Base-by-base conservation (phyloP, 768 basidiomycete species). In the Serendipita sp. region DNA sequence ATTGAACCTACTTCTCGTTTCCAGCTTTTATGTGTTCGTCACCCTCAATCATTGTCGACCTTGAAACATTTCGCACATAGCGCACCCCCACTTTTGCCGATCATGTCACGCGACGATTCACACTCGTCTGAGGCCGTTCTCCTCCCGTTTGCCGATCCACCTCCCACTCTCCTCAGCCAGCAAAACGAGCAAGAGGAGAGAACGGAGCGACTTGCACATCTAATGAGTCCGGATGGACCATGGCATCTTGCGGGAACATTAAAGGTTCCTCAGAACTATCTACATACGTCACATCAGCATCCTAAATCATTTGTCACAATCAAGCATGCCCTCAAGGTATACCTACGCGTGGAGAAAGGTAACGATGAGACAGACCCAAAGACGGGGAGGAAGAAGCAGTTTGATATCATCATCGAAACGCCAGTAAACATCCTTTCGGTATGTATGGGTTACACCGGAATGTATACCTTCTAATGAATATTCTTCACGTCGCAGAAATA, bases 361-460 rank as follows among this genome's bases (percentile, higher is more conserved):
- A 90, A 91, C 67, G 85, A 89, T 69, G 68, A 71, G 24, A 63
- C 84, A 2, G 88, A 89, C 71, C 68, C 78, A 4, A 86, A 85
- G 72, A 77, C 79, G 41, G 87, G 88, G 41, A 86, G 81, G 74
- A 80, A 83, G 68, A 95, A 90, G 75, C 73, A 89, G 70, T 92
- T 87, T 72, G 93, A 93, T 72, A 89, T 94, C 68, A 83, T 88
- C 34, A 82, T 94, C 66, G 86, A 92, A 72, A 85, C 84, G 0
- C 92, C 92, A 0, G 80, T 96, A 44, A 86, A 89, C 64, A 84
- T 97, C 58, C 82, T 96, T 63, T 93, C 93, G 16, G 89, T 91
- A 67, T 76, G 87, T 77, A 24, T 1, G 24, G 24, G 24, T 24
- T 24, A 24, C 24, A 24, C 24, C 24, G 24, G 1, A 24, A 24